Percentiles rank a stretch among this genome's conserved stretches.
phyloP scores from a whole-genome alignment of 2,329 filamentous ascomycete genomes.

The Gaeumannomyces tritici region DNA sequence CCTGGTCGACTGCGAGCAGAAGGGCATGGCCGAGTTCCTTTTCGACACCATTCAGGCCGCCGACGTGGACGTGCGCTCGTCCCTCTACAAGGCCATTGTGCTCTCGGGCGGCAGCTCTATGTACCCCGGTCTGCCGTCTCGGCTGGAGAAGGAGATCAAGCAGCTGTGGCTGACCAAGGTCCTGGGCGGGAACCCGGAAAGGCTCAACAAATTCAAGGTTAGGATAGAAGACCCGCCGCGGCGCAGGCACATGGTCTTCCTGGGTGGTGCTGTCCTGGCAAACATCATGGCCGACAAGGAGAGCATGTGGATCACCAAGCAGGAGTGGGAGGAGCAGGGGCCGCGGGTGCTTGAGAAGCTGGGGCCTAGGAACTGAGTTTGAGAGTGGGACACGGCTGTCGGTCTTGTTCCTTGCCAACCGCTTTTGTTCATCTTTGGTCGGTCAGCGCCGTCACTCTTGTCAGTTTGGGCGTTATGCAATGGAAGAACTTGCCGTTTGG shows the following conservation, averaged over 20 bases:
- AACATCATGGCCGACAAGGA: slow-evolving; percentile 99
- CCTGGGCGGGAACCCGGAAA: slow-evolving; percentile 81
- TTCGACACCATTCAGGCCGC: slow-evolving; percentile 98
- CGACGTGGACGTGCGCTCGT: slow-evolving; percentile 88
- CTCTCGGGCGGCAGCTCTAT: slow-evolving; percentile 96
- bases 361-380: slow-evolving; percentile 55
- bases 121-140: slow-evolving; percentile 92
- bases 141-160: slow-evolving; percentile 97
- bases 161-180: slow-evolving; percentile 95
- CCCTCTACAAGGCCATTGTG: slow-evolving; percentile 94
- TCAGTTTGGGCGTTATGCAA: no score
- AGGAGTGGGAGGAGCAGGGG: slow-evolving; percentile 95
- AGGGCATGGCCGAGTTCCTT: slow-evolving; percentile 90
- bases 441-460: no score
- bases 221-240: slow-evolving; percentile 95
- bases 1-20: slow-evolving; percentile 89
- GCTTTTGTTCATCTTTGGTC: no score
- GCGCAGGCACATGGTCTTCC: slow-evolving; percentile 96
- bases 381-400: no score
- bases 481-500: no score
- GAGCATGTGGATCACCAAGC: slow-evolving; percentile 96
- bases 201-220: slow-evolving; percentile 98
- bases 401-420: no score
- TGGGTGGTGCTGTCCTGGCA: slow-evolving; percentile 90
- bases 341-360: slow-evolving; percentile 79